Percentiles rank a stretch among this genome's conserved stretches.
Conservation (phyloP, 1,284 basidiomycete genomes). For the Mycosarcoma maydis region DNA sequence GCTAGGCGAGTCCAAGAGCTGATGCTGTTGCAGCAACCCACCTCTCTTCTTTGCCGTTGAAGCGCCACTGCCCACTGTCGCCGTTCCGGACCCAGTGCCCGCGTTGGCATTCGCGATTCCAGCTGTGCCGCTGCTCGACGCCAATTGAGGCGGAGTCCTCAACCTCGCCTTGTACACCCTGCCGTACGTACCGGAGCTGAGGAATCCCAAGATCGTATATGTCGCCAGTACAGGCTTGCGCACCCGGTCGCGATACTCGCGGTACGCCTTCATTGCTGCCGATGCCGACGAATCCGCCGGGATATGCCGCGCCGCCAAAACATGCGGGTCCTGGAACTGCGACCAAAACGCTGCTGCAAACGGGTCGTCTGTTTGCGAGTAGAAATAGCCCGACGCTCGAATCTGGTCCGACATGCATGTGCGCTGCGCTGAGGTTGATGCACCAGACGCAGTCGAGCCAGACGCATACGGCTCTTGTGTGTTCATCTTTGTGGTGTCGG, state of each 20-base stretch:
- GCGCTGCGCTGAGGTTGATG: background rate
- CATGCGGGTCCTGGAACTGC: constrained; percentile 40
- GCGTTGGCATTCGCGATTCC: background rate
- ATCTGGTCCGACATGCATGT: constrained; percentile 1
- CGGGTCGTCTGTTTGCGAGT: constrained; percentile 24
- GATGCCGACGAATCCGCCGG: constrained; percentile 33
- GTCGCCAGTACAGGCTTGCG: constrained; percentile 54
- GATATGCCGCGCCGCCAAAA: constrained; percentile 30
- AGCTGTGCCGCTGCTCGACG: background rate
- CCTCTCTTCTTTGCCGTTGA: constrained; percentile 19
- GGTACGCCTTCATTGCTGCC: constrained; percentile 60
- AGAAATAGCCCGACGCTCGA: constrained; percentile 27
- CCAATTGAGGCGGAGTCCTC: constrained; percentile 6
- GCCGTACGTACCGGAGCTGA: constrained; percentile 97
- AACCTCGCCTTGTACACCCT: constrained; percentile 93
- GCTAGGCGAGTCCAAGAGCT: constrained; percentile 23
- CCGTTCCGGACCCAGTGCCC: background rate
- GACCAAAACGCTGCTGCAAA: constrained; percentile 40
- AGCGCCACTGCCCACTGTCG: background rate
- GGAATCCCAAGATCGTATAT: constrained; percentile 93
- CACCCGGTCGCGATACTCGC: constrained; percentile 51
- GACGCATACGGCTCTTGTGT: background rate
- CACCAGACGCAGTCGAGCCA: background rate
- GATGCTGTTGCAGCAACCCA: constrained; percentile 26
- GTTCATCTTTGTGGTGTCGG: background rate